Evolutionary conservation across 2,329 filamentous ascomycete species (phyloP).

Genomic region (Byssothecium circinans): DNA sequence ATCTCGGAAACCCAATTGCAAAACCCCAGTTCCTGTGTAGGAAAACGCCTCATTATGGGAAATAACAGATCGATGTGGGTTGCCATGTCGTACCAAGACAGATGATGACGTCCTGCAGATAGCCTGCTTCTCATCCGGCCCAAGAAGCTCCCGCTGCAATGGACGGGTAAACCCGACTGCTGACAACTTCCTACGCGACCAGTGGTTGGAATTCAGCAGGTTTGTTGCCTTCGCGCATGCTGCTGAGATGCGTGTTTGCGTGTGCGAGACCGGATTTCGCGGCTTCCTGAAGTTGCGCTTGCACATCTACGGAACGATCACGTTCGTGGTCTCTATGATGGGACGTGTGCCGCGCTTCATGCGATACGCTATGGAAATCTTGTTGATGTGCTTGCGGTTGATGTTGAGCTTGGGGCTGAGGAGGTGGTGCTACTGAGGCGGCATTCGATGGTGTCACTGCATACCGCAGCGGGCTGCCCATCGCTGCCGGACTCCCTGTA

Average conservation of each 20-base stretch:
- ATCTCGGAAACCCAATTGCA: too few relatives aligned
- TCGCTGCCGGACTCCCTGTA: constrained; percentile 31
- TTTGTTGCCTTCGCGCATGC: constrained; percentile 14
- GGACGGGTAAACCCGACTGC: too few relatives aligned
- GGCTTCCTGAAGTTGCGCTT: constrained; percentile 38
- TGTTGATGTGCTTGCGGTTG: constrained; percentile 7
- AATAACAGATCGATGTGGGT: too few relatives aligned
- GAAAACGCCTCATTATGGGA: too few relatives aligned
- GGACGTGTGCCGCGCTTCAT: constrained; percentile 25
- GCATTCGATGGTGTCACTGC: constrained; percentile 22
- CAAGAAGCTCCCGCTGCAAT: too few relatives aligned
- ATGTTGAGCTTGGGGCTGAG: constrained; percentile 5
- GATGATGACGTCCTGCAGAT: too few relatives aligned
- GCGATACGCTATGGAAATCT: constrained; percentile 17
- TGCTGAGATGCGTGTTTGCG: constrained; percentile 20
- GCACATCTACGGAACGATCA: constrained; percentile 19
- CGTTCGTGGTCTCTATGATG: constrained; percentile 13
- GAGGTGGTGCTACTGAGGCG: constrained; percentile 13
- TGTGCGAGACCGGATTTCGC: constrained; percentile 39
- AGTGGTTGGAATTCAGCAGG: constrained; percentile 29
- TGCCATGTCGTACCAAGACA: too few relatives aligned
- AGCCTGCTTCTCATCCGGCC: too few relatives aligned
- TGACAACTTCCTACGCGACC: constrained; percentile 29
- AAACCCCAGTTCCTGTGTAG: too few relatives aligned
- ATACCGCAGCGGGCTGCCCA: constrained; percentile 29